These are phyloP conservation scores for Bimuria novae-zelandiae DNA, from an alignment of 2,329 filamentous ascomycete species.

Conservation along the genomic window DNA sequence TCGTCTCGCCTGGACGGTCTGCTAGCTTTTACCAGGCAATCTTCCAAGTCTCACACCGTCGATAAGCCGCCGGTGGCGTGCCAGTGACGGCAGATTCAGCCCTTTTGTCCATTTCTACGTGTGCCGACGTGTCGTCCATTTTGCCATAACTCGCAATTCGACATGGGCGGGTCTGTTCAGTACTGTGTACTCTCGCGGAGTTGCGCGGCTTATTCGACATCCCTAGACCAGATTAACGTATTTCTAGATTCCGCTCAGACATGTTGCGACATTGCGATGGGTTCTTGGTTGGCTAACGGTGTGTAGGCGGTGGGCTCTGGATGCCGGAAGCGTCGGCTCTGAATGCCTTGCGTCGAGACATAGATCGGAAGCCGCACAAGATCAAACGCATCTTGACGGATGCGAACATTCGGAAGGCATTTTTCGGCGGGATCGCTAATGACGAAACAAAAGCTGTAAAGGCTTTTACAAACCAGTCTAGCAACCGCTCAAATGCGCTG, in stretches of 20 bases:
- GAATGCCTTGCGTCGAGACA: slow-evolving; percentile 69
- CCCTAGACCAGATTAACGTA: background rate
- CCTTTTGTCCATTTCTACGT: no score
- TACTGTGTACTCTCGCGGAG: background rate
- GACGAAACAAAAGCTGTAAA: slow-evolving; percentile 65
- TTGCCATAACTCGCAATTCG: no score
- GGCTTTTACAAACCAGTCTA: slow-evolving; percentile 63
- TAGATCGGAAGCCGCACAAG: slow-evolving; percentile 72
- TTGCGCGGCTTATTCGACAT: background rate
- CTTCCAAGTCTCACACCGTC: no score
- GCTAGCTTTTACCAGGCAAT: no score
- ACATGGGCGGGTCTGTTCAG: background rate
- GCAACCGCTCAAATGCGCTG: slow-evolving; percentile 73
- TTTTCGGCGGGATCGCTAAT: slow-evolving; percentile 62
- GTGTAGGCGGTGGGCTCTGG: slow-evolving; percentile 76
- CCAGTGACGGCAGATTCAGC: no score
- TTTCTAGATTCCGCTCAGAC: background rate
- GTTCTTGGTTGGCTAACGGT: slow-evolving; percentile 22
- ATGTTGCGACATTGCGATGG: background rate
- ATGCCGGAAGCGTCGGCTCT: slow-evolving; percentile 72
- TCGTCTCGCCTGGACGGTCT: no score
- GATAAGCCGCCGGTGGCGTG: no score
- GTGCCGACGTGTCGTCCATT: no score
- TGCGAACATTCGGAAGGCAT: slow-evolving; percentile 64
- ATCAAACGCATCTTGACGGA: slow-evolving; percentile 71